Conservation (phyloP, 805 yeast genomes). For the Nakazawaea laoshanensis region DNA sequence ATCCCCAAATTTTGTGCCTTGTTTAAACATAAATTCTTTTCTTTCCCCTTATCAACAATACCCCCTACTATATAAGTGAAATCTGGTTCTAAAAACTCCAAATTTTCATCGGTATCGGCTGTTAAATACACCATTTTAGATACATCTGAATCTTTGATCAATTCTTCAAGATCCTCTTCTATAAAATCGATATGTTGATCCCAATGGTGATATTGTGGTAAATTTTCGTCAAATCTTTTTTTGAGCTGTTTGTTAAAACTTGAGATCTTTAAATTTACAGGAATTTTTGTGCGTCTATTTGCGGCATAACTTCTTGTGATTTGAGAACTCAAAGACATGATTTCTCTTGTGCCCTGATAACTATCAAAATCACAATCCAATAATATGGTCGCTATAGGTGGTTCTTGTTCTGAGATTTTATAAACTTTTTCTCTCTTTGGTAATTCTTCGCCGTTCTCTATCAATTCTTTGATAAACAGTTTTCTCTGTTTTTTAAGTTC, state of each 20-base stretch:
- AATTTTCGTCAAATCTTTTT: slow-evolving; percentile 56
- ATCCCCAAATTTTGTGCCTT: slow-evolving; percentile 74
- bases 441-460: slow-evolving; percentile 29
- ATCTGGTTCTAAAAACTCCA: slow-evolving; percentile 57
- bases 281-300: slow-evolving; percentile 51
- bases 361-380: slow-evolving; percentile 91
- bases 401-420: slow-evolving; percentile 35
- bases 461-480: slow-evolving; percentile 23
- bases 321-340: slow-evolving; percentile 68
- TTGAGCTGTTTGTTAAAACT: slow-evolving; percentile 60
- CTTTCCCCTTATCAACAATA: slow-evolving; percentile 90
- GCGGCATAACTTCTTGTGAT: slow-evolving; percentile 76
- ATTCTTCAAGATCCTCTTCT: slow-evolving; percentile 26
- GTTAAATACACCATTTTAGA: slow-evolving; percentile 59
- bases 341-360: slow-evolving; percentile 68
- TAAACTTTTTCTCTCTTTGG: slow-evolving; percentile 21
- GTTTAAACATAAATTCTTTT: slow-evolving; percentile 68
- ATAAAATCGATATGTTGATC: slow-evolving; percentile 42
- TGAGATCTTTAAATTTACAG: slow-evolving; percentile 51
- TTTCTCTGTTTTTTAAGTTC: slow-evolving; percentile 22
- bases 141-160: slow-evolving; percentile 22
- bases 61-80: slow-evolving; percentile 88
- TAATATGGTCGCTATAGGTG: slow-evolving; percentile 46
- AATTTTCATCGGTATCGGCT: slow-evolving; percentile 74
- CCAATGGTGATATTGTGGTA: slow-evolving; percentile 63